Evolutionary conservation across 2,329 filamentous ascomycete species (phyloP).

Genomic region (Hymenotorrendiella dingleyae): DNA sequence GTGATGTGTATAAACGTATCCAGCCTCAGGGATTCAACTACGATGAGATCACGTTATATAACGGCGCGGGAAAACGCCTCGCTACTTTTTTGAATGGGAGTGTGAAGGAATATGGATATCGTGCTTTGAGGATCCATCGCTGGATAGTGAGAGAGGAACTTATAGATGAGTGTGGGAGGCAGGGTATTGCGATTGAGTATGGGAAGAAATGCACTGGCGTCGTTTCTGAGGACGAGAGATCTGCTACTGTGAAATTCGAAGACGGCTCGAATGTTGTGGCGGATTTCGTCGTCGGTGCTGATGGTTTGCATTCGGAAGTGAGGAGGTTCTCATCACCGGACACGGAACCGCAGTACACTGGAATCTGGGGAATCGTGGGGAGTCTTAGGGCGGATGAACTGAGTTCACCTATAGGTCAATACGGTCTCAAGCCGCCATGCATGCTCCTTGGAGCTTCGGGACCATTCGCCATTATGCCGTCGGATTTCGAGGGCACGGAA

Average conservation of each 20-base stretch:
- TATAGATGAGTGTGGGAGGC: not conserved
- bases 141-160: not conserved
- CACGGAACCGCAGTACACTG: not conserved
- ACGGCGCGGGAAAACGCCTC: not conserved
- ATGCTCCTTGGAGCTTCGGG: constrained; percentile 4
- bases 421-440: not conserved
- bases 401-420: not conserved
- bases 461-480: constrained; percentile 1
- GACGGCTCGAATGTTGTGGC: not conserved
- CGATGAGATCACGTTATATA: not conserved
- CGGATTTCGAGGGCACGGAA: not conserved
- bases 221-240: not conserved
- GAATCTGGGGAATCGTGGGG: not conserved
- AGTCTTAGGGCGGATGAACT: not conserved
- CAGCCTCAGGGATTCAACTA: not conserved
- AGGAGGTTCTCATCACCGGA: not conserved
- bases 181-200: not conserved
- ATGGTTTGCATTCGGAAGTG: not conserved
- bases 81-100: not conserved
- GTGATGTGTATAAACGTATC: constrained; percentile 37
- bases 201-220: not conserved
- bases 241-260: not conserved
- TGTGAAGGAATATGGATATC: not conserved
- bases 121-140: not conserved
- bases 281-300: not conserved